A percentile compares a stretch with the other conserved stretches of the same genome.
These are phyloP conservation scores for Handroanthus guayacan DNA, from an alignment of 257 asterid species.

Conservation along the genomic window DNA sequence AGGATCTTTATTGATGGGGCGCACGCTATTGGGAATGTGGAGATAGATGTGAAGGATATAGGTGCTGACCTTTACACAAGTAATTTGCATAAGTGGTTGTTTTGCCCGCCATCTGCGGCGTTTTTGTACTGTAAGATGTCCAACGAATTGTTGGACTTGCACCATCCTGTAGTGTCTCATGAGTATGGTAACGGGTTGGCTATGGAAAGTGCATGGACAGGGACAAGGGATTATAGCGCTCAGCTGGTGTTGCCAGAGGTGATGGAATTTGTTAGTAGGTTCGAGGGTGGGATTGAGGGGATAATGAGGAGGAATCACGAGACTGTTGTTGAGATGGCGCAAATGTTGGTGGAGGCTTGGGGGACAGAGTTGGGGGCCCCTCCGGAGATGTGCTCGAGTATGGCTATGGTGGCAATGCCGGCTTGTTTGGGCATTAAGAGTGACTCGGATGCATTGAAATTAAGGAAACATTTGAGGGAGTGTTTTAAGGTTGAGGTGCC, in stretches of 20 bases:
- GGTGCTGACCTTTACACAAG: constrained; percentile 86
- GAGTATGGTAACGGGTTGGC: constrained; percentile 87
- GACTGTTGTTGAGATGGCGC: constrained; percentile 58
- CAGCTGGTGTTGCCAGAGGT: constrained; percentile 80
- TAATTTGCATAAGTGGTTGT: constrained; percentile 83
- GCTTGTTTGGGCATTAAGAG: constrained; percentile 64
- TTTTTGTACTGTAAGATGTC: constrained; percentile 72
- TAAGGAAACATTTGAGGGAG: constrained; percentile 74
- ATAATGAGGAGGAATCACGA: constrained; percentile 75
- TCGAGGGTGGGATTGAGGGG: constrained; percentile 85
- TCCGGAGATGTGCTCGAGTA: constrained; percentile 79
- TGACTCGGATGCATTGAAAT: constrained; percentile 56
- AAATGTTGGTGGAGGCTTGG: constrained; percentile 66
- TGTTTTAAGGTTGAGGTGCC: constrained; percentile 79
- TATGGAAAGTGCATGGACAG: constrained; percentile 81
- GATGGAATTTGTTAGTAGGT: constrained; percentile 63
- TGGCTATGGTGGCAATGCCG: constrained; percentile 95
- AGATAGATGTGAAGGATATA: constrained; percentile 67
- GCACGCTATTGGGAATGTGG: constrained; percentile 78
- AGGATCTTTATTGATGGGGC: constrained; percentile 78
- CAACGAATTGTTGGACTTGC: constrained; percentile 53
- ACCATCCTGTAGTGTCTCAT: constrained; percentile 79
- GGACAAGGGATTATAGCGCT: constrained; percentile 87
- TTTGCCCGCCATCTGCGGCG: constrained; percentile 82
- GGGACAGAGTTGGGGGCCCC: constrained; percentile 78